phyloP scores from a whole-genome alignment of 257 asterid genomes.

The Solanum gracilifrons region DNA sequence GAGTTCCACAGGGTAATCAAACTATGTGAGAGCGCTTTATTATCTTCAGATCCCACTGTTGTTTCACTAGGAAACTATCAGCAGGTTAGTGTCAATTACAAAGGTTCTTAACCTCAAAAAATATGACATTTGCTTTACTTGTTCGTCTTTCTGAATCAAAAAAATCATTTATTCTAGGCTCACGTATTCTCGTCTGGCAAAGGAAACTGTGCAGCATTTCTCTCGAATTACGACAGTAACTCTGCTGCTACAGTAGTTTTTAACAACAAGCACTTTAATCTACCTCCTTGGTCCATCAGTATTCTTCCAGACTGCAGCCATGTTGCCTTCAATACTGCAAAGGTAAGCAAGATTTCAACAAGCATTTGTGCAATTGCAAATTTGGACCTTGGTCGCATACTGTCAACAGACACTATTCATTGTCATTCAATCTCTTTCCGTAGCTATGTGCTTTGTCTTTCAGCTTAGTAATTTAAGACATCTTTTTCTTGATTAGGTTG shows the following conservation, averaged over 20 bases:
- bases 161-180: slow-evolving; percentile 23
- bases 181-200: slow-evolving; percentile 27
- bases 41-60: slow-evolving; percentile 35
- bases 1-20: slow-evolving; percentile 63
- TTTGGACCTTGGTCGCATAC: neutral
- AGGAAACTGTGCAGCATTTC: slow-evolving; percentile 56
- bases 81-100: slow-evolving; percentile 19
- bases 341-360: slow-evolving; percentile 14
- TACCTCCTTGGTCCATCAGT: slow-evolving; percentile 78
- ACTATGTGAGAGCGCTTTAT: slow-evolving; percentile 43
- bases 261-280: slow-evolving; percentile 31
- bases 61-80: slow-evolving; percentile 38
- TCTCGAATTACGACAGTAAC: slow-evolving; percentile 37
- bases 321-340: slow-evolving; percentile 54
- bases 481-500: slow-evolving; percentile 19
- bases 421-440: neutral
- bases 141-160: neutral
- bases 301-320: slow-evolving; percentile 61
- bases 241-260: slow-evolving; percentile 36
- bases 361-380: neutral
- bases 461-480: neutral
- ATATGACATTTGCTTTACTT: neutral
- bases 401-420: neutral
- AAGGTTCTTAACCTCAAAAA: neutral
- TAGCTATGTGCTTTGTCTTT: neutral